Conservation (phyloP, 768 basidiomycete species). For the Auriculariales sp. region DNA sequence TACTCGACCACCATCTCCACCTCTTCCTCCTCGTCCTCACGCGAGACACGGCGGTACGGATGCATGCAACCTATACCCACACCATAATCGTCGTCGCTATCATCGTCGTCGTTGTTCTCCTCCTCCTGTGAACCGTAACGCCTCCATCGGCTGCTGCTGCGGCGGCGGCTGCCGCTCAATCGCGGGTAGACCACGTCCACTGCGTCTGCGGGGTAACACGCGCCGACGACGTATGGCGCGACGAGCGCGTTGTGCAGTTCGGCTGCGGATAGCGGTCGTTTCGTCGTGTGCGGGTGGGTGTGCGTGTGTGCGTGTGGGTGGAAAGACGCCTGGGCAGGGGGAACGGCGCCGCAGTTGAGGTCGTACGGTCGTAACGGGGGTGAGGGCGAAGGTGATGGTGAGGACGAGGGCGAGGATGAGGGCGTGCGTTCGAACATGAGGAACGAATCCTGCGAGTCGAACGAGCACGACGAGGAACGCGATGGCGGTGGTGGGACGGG, state of each 20-base stretch:
- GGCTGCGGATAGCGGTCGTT: not conserved
- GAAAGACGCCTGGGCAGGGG: too few species aligned
- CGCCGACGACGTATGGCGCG: too few species aligned
- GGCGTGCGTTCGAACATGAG: not conserved
- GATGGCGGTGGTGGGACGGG: not conserved
- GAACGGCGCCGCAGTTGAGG: not conserved
- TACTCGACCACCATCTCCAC: too few species aligned
- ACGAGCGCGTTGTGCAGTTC: not conserved
- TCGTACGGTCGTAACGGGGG: not conserved
- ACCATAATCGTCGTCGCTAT: too few species aligned
- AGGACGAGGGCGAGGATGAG: not conserved
- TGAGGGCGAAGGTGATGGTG: not conserved
- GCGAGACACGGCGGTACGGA: too few species aligned
- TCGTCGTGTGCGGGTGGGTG: not conserved
- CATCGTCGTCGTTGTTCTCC: not conserved
- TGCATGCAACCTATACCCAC: too few species aligned
- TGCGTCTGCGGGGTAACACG: too few species aligned
- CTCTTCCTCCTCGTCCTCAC: too few species aligned
- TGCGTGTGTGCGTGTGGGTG: too few species aligned
- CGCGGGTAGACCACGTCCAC: too few species aligned
- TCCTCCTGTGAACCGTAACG: not conserved
- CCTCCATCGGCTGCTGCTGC: not conserved
- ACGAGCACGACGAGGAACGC: too few species aligned
- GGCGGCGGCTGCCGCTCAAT: slow-evolving; percentile 35
- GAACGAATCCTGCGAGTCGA: not conserved